These are phyloP conservation scores for Pythium vanterpoolii DNA, from an alignment of 352 stramenopile species.

Conservation along the genomic window DNA sequence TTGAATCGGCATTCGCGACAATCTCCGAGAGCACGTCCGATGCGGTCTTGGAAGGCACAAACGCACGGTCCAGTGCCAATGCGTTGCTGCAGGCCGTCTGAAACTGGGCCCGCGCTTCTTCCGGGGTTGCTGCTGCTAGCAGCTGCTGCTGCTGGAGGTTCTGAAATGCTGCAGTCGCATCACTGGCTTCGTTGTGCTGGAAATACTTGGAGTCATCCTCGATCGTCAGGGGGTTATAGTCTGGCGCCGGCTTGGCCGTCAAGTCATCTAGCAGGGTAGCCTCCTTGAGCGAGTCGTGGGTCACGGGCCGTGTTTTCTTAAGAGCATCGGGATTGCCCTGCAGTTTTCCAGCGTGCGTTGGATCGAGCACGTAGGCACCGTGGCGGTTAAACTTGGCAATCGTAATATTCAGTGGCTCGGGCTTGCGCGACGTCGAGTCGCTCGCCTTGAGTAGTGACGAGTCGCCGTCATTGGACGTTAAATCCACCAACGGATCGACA, in stretches of 20 bases:
- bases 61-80: conserved; percentile 55
- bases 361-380: conserved; percentile 77
- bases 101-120: conserved; percentile 43
- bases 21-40: conserved; percentile 63
- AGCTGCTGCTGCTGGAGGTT: conserved; percentile 12
- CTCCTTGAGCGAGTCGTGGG: conserved; percentile 55
- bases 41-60: conserved; percentile 44
- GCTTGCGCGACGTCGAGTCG: conserved; percentile 24
- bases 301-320: conserved; percentile 34
- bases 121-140: conserved; percentile 4
- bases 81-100: conserved; percentile 33
- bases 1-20: conserved; percentile 57
- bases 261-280: conserved; percentile 76
- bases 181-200: conserved; percentile 41
- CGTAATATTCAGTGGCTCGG: conserved; percentile 54
- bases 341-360: conserved; percentile 60
- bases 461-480: conserved; percentile 72
- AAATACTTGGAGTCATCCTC: conserved; percentile 85
- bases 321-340: conserved; percentile 17
- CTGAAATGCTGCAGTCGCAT: conserved; percentile 7
- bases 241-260: conserved; percentile 35
- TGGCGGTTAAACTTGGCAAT: conserved; percentile 88
- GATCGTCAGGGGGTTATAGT: conserved; percentile 77
- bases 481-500: conserved; percentile 76
- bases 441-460: conserved; percentile 36